Conservation (phyloP, 2,329 filamentous ascomycete species). For the Pestalotiopsis sp. region DNA sequence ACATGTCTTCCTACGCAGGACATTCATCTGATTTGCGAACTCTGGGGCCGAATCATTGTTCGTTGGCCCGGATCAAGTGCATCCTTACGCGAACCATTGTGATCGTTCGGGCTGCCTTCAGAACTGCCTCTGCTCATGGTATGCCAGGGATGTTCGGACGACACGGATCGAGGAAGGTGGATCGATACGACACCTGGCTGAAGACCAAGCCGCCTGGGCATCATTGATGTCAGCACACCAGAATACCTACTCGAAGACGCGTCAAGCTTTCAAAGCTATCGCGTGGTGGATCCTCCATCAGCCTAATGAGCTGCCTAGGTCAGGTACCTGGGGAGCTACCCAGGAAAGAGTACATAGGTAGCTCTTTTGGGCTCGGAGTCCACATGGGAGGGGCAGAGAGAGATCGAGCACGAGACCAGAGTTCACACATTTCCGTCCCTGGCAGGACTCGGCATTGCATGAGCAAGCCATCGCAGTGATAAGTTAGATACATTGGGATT, state of each 20-base stretch:
- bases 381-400: neutral
- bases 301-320: too few species aligned
- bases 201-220: neutral
- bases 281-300: neutral
- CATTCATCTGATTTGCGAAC: too few species aligned
- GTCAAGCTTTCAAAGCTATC: conserved; percentile 1
- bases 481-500: neutral
- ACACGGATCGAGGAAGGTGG: neutral
- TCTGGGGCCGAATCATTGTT: too few species aligned
- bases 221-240: neutral
- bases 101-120: too few species aligned
- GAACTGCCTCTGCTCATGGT: neutral
- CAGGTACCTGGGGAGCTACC: too few species aligned
- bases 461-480: neutral
- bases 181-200: neutral
- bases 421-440: neutral
- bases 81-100: too few species aligned
- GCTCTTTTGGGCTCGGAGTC: neutral
- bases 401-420: neutral
- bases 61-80: too few species aligned
- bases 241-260: neutral
- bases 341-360: too few species aligned
- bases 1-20: neutral
- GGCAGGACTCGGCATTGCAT: too few species aligned
- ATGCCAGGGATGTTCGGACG: neutral